Evolutionary conservation across 176 grass and related monocot species (phyloP).

Genomic region (Paspalum notatum): DNA sequence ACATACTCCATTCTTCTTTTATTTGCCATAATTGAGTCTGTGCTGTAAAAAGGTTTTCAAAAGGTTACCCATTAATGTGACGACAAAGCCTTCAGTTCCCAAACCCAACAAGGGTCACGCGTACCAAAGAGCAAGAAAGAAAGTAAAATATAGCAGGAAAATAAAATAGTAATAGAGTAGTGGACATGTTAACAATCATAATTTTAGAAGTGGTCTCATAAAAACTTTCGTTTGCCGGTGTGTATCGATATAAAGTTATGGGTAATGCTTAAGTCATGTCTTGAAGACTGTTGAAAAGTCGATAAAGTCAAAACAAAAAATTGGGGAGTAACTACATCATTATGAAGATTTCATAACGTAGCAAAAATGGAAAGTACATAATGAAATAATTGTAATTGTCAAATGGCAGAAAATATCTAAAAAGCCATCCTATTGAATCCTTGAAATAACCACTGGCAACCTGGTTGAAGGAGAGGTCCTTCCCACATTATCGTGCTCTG

Average conservation of each 20-base stretch:
- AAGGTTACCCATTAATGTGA: neutral
- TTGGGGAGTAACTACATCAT: neutral
- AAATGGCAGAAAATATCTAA: neutral
- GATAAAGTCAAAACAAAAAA: neutral
- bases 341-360: conserved; percentile 4
- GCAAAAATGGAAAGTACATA: conserved; percentile 12
- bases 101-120: neutral
- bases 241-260: neutral
- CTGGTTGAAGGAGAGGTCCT: conserved; percentile 55
- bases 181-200: neutral
- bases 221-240: neutral
- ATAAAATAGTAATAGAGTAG: conserved; percentile 5
- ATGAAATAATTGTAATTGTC: conserved; percentile 8
- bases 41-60: neutral
- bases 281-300: neutral
- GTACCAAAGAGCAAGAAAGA: conserved; percentile 7
- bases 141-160: neutral
- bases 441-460: conserved; percentile 35
- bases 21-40: neutral
- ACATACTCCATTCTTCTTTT: neutral
- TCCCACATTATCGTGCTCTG: conserved; percentile 56
- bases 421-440: conserved; percentile 6
- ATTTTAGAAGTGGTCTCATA: neutral
- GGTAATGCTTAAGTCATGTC: neutral
- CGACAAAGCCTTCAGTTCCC: neutral